Conservation (phyloP, 2,329 filamentous ascomycete genomes). For the Epichloe gansuensis region DNA sequence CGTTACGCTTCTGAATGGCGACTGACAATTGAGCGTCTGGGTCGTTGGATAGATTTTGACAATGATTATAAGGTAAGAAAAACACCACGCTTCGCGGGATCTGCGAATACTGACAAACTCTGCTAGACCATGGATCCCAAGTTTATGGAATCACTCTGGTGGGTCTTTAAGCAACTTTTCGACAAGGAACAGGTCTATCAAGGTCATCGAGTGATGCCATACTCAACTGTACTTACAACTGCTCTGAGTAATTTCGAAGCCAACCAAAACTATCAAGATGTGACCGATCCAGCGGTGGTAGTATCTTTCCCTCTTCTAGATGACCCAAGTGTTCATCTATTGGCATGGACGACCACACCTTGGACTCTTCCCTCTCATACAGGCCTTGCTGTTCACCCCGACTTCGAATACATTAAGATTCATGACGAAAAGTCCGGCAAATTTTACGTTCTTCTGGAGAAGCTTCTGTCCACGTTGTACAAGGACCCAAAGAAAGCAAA, state of each 20-base stretch:
- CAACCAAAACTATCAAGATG: constrained; percentile 88
- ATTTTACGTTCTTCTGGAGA: constrained; percentile 74
- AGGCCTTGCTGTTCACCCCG: constrained; percentile 64
- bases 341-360: constrained; percentile 85
- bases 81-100: neutral
- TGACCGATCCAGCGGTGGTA: constrained; percentile 80
- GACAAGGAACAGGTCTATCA: constrained; percentile 85
- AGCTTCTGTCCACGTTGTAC: constrained; percentile 67
- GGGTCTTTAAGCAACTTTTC: constrained; percentile 89
- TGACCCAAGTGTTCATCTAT: constrained; percentile 59
- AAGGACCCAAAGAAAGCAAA: constrained; percentile 69
- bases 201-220: constrained; percentile 87
- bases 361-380: constrained; percentile 74
- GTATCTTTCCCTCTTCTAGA: constrained; percentile 75
- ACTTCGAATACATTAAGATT: constrained; percentile 82
- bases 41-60: constrained; percentile 96
- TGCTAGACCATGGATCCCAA: constrained; percentile 74
- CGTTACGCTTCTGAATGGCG: constrained; percentile 79
- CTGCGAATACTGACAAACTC: neutral
- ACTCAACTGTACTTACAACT: constrained; percentile 80
- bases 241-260: constrained; percentile 88
- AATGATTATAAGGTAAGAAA: constrained; percentile 74
- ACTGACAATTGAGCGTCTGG: constrained; percentile 72
- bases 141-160: constrained; percentile 96
- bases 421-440: constrained; percentile 70